Evolutionary conservation across 257 asterid genomes (phyloP).

Genomic region (Ligustrum vulgare): DNA sequence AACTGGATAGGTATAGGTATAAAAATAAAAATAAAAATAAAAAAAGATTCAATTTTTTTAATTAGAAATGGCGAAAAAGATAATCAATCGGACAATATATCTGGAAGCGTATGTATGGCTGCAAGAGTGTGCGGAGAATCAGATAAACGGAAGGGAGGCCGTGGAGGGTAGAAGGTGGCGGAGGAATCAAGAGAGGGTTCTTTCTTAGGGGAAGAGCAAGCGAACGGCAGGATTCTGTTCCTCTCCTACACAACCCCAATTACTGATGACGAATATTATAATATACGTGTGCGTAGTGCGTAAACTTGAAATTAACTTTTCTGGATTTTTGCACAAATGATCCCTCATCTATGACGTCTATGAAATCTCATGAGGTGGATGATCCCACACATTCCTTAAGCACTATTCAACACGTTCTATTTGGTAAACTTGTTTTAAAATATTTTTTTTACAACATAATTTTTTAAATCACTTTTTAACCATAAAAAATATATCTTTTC

Average conservation of each 20-base stretch:
- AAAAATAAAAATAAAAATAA: not conserved
- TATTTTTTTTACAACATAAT: too few relatives aligned
- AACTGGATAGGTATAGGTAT: conserved; percentile 15
- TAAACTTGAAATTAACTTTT: not conserved
- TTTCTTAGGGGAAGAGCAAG: conserved; percentile 23
- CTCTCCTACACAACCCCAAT: conserved; percentile 41
- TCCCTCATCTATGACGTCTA: not conserved
- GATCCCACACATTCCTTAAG: too few relatives aligned
- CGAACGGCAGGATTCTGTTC: conserved; percentile 36
- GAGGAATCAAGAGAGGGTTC: conserved; percentile 28
- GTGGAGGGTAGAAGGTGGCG: conserved; percentile 23
- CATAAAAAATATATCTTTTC: too few relatives aligned
- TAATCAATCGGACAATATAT: conserved; percentile 17
- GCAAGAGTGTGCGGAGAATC: conserved; percentile 13
- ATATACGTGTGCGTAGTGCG: not conserved
- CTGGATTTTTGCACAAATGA: not conserved
- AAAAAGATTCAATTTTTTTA: conserved; percentile 17
- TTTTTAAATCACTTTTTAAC: too few relatives aligned
- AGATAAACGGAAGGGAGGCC: conserved; percentile 9
- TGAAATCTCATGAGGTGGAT: too few relatives aligned
- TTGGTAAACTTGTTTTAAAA: too few relatives aligned
- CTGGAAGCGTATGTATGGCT: not conserved
- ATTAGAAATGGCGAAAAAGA: not conserved
- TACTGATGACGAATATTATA: not conserved
- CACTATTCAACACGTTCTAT: too few relatives aligned